These are phyloP conservation scores for Vaccinium darrowii DNA, from an alignment of 148 eudicot species.

Conservation along the genomic window DNA sequence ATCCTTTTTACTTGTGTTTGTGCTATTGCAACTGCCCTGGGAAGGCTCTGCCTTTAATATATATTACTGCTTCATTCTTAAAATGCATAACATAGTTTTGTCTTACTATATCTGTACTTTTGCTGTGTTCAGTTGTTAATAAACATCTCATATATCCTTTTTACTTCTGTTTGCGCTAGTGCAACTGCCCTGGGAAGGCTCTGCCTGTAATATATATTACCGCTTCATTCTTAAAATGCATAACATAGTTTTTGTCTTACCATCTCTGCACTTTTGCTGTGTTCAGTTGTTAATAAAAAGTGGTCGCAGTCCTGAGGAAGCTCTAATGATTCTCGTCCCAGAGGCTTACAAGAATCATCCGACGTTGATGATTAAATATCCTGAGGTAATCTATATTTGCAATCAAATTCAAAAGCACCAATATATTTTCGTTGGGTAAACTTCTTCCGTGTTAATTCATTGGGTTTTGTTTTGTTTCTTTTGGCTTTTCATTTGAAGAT, in stretches of 20 bases:
- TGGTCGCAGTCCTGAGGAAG: slow-evolving; percentile 93
- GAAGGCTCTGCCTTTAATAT: neutral
- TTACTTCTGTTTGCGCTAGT: neutral
- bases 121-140: slow-evolving; percentile 63
- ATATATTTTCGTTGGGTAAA: slow-evolving; percentile 10
- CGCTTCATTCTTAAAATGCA: slow-evolving; percentile 12
- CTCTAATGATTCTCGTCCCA: slow-evolving; percentile 95
- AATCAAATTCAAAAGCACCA: neutral
- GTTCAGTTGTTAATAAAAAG: slow-evolving; percentile 86
- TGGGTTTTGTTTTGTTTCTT: neutral
- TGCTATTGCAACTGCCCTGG: neutral
- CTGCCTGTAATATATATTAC: neutral
- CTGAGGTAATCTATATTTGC: slow-evolving; percentile 66
- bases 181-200: neutral
- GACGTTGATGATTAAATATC: slow-evolving; percentile 79
- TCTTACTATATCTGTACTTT: slow-evolving; percentile 5
- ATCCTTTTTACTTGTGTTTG: neutral
- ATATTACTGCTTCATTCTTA: slow-evolving; percentile 9
- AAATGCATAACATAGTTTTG: slow-evolving; percentile 4
- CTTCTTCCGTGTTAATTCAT: neutral
- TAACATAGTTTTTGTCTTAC: slow-evolving; percentile 2
- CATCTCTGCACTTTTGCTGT: slow-evolving; percentile 10
- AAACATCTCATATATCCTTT: slow-evolving; percentile 22
- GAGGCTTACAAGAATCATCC: slow-evolving; percentile 99
- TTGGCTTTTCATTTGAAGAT: neutral